Evolutionary conservation across 2,329 filamentous ascomycete genomes (phyloP).

Genomic region (Paracorniculantispora psalliotae): DNA sequence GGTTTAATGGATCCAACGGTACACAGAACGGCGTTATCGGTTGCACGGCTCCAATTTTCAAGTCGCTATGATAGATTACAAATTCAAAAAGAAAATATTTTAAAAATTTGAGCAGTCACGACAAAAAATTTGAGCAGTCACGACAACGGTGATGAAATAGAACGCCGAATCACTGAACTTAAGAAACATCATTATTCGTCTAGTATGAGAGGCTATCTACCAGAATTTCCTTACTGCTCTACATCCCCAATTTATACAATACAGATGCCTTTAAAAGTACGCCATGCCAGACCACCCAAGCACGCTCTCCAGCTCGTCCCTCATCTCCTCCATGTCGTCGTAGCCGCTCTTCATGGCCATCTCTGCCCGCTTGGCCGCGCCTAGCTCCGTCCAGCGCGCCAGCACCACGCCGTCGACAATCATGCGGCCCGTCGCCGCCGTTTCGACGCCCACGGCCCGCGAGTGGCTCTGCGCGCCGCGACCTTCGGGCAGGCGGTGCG

Average conservation of each 20-base stretch:
- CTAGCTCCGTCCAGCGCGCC: slow-evolving; percentile 69
- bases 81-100: neutral
- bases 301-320: slow-evolving; percentile 62
- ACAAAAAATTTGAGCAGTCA: too few relatives aligned
- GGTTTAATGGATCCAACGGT: too few relatives aligned
- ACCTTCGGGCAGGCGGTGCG: slow-evolving; percentile 57
- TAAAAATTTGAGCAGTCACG: too few relatives aligned
- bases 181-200: neutral
- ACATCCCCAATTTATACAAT: neutral
- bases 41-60: too few relatives aligned
- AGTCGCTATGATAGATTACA: too few relatives aligned
- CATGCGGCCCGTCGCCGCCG: slow-evolving; percentile 54
- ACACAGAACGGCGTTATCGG: too few relatives aligned
- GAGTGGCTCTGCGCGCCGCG: slow-evolving; percentile 37
- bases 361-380: slow-evolving; percentile 65
- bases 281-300: slow-evolving; percentile 59
- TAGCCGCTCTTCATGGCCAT: slow-evolving; percentile 70
- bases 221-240: neutral
- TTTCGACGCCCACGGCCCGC: slow-evolving; percentile 48
- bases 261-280: slow-evolving; percentile 40
- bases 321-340: slow-evolving; percentile 58
- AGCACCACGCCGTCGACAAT: slow-evolving; percentile 77
- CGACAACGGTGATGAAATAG: too few relatives aligned
- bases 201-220: neutral
- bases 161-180: neutral